phyloP scores from a whole-genome alignment of 2,329 filamentous ascomycete species.

The Ascosphaera apis region DNA sequence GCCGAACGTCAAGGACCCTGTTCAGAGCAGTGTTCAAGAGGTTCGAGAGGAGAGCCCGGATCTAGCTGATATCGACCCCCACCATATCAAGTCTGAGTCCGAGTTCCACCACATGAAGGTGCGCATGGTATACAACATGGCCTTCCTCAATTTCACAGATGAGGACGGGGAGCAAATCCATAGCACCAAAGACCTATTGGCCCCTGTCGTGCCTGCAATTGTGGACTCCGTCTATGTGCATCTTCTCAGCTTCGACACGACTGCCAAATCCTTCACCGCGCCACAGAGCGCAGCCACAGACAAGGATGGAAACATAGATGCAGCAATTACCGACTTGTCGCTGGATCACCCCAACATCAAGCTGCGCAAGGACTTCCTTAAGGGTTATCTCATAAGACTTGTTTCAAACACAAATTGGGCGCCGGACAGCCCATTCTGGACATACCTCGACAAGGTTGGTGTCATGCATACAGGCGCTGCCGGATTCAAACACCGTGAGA shows the following conservation, averaged over 20 bases:
- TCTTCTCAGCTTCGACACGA: conserved; percentile 11
- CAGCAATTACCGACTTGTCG: conserved; percentile 5
- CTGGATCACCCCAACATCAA: conserved; percentile 11
- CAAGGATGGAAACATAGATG: conserved; percentile 3
- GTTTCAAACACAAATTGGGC: conserved; percentile 11
- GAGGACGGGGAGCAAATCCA: conserved; percentile 9
- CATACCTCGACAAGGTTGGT: conserved; percentile 11
- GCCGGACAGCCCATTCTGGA: conserved; percentile 10
- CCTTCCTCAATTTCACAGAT: conserved; percentile 10
- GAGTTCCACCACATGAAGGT: neutral
- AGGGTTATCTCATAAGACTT: conserved; percentile 10
- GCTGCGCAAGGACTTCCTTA: conserved; percentile 12
- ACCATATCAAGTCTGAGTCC: neutral
- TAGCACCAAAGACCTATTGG: conserved; percentile 8
- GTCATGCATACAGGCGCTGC: conserved; percentile 11
- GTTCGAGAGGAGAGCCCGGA: too few species aligned
- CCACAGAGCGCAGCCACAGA: conserved; percentile 6
- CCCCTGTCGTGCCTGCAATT: conserved; percentile 9
- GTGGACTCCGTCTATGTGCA: conserved; percentile 12
- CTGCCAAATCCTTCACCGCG: conserved; percentile 11
- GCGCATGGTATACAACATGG: conserved; percentile 9
- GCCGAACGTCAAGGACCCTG: too few species aligned
- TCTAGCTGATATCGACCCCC: too few species aligned
- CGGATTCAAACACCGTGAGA: conserved; percentile 9
- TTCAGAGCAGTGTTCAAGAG: too few species aligned